Percentiles rank a stretch among this genome's conserved stretches.
Evolutionary conservation across 2,329 filamentous ascomycete genomes (phyloP).

Genomic region (Claviceps paspali): DNA sequence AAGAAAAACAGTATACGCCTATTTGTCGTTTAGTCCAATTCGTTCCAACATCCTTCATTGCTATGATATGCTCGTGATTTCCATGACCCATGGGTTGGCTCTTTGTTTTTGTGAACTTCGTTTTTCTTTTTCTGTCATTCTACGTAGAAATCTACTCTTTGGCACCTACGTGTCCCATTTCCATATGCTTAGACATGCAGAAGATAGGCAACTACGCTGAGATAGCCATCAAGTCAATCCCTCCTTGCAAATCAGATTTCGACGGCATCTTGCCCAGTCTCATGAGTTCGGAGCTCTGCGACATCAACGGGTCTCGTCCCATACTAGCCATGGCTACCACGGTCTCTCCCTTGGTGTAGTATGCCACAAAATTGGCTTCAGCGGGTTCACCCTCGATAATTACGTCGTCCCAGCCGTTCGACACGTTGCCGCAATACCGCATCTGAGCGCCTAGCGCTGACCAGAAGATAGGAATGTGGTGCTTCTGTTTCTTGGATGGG

Average conservation of each 20-base stretch:
- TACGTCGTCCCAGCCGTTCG: conserved; percentile 70
- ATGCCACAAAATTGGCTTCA: conserved; percentile 73
- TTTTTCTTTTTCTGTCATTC: no score
- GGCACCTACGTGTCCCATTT: no score
- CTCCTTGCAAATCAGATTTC: conserved; percentile 60
- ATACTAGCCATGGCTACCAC: conserved; percentile 86
- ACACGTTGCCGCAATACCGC: conserved; percentile 82
- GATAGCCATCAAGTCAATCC: conserved; percentile 34
- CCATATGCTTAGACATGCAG: neutral
- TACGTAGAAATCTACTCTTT: no score
- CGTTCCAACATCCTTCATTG: no score
- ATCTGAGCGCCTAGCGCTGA: conserved; percentile 80
- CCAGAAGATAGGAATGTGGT: conserved; percentile 94
- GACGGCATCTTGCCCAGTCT: conserved; percentile 63
- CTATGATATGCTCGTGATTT: no score
- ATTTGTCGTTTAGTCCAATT: no score
- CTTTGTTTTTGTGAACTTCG: no score
- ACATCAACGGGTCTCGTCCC: conserved; percentile 78
- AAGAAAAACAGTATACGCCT: no score
- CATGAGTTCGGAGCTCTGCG: conserved; percentile 75
- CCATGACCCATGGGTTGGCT: no score
- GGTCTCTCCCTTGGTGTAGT: conserved; percentile 72
- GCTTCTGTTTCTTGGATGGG: conserved; percentile 40
- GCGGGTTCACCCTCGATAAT: conserved; percentile 63
- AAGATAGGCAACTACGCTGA: conserved; percentile 6